Conservation (phyloP, 441 rosid species). For the Populus tomentosa region DNA sequence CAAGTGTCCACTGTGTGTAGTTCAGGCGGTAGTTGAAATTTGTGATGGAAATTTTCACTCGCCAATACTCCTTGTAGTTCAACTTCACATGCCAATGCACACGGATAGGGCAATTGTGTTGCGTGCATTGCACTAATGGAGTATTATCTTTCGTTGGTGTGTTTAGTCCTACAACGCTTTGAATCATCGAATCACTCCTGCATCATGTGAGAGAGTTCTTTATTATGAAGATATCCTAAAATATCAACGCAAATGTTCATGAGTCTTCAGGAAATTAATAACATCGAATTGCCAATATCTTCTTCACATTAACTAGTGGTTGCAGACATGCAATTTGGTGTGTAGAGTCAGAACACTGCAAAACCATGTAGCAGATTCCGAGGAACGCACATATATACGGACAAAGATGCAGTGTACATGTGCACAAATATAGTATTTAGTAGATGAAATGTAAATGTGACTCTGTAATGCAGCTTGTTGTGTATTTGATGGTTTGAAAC, state of each 20-base stretch:
- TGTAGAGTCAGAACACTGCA: too few species aligned
- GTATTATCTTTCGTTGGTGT: slow-evolving; percentile 41
- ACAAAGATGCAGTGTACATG: too few species aligned
- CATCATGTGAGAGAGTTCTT: slow-evolving; percentile 3
- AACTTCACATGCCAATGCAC: slow-evolving; percentile 83
- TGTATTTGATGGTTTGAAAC: not conserved
- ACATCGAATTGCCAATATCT: too few species aligned
- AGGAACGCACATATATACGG: too few species aligned
- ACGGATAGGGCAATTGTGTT: slow-evolving; percentile 74
- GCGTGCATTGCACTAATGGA: slow-evolving; percentile 71
- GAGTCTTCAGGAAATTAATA: too few species aligned
- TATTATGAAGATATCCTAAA: too few species aligned
- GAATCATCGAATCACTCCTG: slow-evolving; percentile 44
- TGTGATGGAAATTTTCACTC: slow-evolving; percentile 62
- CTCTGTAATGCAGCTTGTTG: not conserved
- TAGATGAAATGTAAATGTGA: not conserved
- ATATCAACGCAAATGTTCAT: too few species aligned
- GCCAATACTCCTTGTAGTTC: slow-evolving; percentile 71
- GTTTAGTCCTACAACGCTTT: slow-evolving; percentile 31
- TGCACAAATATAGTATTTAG: too few species aligned
- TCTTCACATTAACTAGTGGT: too few species aligned
- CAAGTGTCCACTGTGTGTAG: slow-evolving; percentile 72
- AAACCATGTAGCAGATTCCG: too few species aligned
- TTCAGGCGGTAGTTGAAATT: slow-evolving; percentile 72
- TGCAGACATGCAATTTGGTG: too few species aligned